Conservation (phyloP, 129 eudicot genomes). For the Flaveria brownii region DNA sequence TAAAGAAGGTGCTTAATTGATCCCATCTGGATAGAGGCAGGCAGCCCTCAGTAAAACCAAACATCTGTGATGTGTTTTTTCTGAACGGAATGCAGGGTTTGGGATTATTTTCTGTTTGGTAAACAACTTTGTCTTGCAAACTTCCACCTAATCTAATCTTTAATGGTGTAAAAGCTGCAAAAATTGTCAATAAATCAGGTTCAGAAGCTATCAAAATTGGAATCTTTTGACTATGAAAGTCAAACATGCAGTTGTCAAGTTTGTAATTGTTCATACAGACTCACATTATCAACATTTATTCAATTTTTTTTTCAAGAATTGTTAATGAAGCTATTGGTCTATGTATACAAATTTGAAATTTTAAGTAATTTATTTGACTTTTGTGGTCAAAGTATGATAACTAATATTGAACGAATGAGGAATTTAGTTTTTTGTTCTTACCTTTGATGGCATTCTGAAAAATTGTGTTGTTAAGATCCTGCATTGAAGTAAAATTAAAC, state of each 20-base stretch:
- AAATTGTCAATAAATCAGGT: constrained; percentile 18
- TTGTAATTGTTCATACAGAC: background rate
- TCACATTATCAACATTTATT: background rate
- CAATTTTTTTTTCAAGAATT: background rate
- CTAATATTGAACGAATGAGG: background rate
- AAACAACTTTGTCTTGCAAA: constrained; percentile 74
- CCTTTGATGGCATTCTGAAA: constrained; percentile 80
- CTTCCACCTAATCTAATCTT: constrained; percentile 96
- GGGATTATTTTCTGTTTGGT: constrained; percentile 49
- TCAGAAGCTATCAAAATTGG: constrained; percentile 15
- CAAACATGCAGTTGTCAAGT: constrained; percentile 19
- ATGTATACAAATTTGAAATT: background rate
- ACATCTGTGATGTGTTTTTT: constrained; percentile 46
- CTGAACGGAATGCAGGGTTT: constrained; percentile 61
- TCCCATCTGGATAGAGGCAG: constrained; percentile 86
- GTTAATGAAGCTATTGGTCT: background rate
- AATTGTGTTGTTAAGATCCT: constrained; percentile 71
- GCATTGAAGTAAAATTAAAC: constrained; percentile 38
- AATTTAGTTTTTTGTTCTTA: constrained; percentile 23
- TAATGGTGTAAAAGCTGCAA: constrained; percentile 81
- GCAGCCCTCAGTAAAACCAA: constrained; percentile 68
- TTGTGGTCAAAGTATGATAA: constrained; percentile 13
- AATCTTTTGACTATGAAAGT: constrained; percentile 15
- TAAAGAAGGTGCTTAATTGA: constrained; percentile 60
- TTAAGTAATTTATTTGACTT: constrained; percentile 12